These are phyloP conservation scores for Fraxinus paxiana DNA, from an alignment of 305 asterid genomes.

Conservation along the genomic window DNA sequence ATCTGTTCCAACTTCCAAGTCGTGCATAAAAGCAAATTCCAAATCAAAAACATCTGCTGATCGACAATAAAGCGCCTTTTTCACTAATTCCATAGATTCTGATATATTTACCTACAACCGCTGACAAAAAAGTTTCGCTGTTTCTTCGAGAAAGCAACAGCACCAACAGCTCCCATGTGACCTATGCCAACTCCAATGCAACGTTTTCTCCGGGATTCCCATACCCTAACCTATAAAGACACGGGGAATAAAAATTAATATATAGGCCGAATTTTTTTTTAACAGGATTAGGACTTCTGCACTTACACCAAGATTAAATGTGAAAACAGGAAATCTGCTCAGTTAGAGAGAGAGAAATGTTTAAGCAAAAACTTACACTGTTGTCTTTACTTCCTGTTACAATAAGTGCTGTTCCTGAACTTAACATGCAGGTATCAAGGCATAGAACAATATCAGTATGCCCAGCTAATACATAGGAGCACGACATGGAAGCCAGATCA, in stretches of 20 bases:
- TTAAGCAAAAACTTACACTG: constrained; percentile 47
- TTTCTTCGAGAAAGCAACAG: constrained; percentile 80
- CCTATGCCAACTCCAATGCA: constrained; percentile 92
- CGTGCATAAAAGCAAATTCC: background rate
- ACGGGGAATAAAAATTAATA: constrained; percentile 25
- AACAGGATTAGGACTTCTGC: background rate
- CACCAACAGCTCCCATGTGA: constrained; percentile 85
- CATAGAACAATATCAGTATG: constrained; percentile 80
- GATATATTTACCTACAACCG: constrained; percentile 73
- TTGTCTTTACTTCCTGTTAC: constrained; percentile 96
- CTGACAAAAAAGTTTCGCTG: constrained; percentile 70
- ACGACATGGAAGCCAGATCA: constrained; percentile 90
- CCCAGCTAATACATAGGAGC: constrained; percentile 85
- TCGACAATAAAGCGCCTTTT: background rate
- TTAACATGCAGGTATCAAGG: constrained; percentile 71
- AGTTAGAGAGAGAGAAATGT: constrained; percentile 2
- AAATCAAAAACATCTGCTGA: background rate
- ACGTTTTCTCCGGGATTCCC: constrained; percentile 64
- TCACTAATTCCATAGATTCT: background rate
- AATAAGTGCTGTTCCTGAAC: constrained; percentile 64
- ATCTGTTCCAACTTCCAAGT: background rate
- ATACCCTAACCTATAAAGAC: constrained; percentile 74
- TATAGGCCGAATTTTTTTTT: background rate
- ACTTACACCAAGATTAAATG: constrained; percentile 6
- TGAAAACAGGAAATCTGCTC: constrained; percentile 3